Conservation (phyloP, 495 filamentous ascomycete genomes). For the Bombardia bombarda region DNA sequence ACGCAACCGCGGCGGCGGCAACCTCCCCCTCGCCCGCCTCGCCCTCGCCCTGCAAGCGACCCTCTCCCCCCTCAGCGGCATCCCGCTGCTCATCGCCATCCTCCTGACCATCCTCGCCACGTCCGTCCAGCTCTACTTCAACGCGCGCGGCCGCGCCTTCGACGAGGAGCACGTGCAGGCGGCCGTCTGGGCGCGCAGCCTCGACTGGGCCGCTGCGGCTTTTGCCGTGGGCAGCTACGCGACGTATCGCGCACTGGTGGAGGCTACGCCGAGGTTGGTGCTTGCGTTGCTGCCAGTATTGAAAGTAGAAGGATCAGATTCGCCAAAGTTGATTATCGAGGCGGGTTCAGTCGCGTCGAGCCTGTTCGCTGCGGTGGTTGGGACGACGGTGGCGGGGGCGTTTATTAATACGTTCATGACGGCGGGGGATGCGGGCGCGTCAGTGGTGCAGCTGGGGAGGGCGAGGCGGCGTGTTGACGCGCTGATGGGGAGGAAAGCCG, state of each 20-base stretch:
- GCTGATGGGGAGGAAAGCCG: too few species aligned
- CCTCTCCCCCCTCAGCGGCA: constrained; percentile 15
- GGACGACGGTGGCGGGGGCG: constrained; percentile 10
- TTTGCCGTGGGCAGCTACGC: constrained; percentile 5
- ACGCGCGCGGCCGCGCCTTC: background rate
- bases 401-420: constrained; percentile 17
- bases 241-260: constrained; percentile 5
- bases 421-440: constrained; percentile 9
- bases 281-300: too few species aligned
- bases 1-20: constrained; percentile 10
- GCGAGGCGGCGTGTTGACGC: too few species aligned
- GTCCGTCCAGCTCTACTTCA: constrained; percentile 15
- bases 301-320: constrained; percentile 3
- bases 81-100: constrained; percentile 13
- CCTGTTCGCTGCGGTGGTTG: constrained; percentile 16
- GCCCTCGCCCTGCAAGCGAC: constrained; percentile 15
- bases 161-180: constrained; percentile 14
- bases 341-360: constrained; percentile 9
- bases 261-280: constrained; percentile 9
- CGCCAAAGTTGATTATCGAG: constrained; percentile 1
- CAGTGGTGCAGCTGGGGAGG: too few species aligned
- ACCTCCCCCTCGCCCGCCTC: constrained; percentile 9
- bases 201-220: constrained; percentile 21
- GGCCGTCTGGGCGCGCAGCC: constrained; percentile 15
- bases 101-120: constrained; percentile 11